A percentile compares a stretch with the other conserved stretches of the same genome.
These are phyloP conservation scores for Aspergillus cavernicola DNA, from an alignment of 495 filamentous ascomycete genomes.

Conservation along the genomic window DNA sequence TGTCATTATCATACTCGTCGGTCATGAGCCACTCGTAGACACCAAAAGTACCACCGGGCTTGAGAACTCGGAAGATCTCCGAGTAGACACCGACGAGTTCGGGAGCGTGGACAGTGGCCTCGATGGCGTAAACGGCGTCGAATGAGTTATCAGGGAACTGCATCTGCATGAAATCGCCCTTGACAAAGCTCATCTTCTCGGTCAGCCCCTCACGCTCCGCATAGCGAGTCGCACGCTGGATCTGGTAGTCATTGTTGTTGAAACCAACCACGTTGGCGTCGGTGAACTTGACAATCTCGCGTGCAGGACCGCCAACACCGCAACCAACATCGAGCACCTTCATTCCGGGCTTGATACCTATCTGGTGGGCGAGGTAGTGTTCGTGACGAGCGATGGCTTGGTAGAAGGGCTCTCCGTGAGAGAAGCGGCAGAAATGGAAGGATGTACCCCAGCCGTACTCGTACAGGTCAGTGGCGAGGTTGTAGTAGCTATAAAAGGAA, in stretches of 20 bases:
- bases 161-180: conserved; percentile 99
- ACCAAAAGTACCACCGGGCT: conserved; percentile 93
- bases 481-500: conserved; percentile 72
- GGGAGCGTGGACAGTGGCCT: conserved; percentile 94
- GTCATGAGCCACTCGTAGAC: conserved; percentile 99
- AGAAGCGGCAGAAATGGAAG: conserved; percentile 98
- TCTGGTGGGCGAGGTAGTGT: conserved; percentile 92
- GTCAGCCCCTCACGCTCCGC: conserved; percentile 76
- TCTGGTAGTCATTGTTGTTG: conserved; percentile 99
- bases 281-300: conserved; percentile 95
- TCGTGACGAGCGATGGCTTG: conserved; percentile 97
- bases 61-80: conserved; percentile 92
- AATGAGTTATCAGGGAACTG: conserved; percentile 86
- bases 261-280: conserved; percentile 85
- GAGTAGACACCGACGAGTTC: conserved; percentile 91
- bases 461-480: conserved; percentile 95
- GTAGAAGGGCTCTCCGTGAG: conserved; percentile 79
- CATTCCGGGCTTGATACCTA: conserved; percentile 82
- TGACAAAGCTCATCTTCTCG: conserved; percentile 80
- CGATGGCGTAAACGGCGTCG: conserved; percentile 96
- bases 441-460: conserved; percentile 94
- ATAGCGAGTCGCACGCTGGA: conserved; percentile 86
- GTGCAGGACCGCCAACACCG: conserved; percentile 94
- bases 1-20: conserved; percentile 85
- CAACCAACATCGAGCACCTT: conserved; percentile 95